These are phyloP conservation scores for Cordyceps farinosa DNA, from an alignment of 2,329 filamentous ascomycete genomes.

Conservation along the genomic window DNA sequence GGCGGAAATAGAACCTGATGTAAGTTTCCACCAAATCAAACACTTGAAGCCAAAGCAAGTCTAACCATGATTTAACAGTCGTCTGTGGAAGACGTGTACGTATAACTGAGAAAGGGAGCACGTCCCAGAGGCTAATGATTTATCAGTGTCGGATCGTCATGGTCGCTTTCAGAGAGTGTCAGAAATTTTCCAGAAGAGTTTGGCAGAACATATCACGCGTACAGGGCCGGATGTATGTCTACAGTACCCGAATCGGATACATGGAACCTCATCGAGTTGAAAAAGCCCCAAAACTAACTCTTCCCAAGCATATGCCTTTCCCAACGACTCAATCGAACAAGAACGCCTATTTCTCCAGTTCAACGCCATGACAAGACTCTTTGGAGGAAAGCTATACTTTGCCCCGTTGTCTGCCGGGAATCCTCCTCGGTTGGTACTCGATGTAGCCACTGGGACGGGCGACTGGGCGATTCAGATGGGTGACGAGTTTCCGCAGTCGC, in stretches of 20 bases:
- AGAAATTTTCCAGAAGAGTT: slow-evolving; percentile 40
- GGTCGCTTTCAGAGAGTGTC: slow-evolving; percentile 41
- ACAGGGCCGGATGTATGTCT: slow-evolving; percentile 43
- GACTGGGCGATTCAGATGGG: slow-evolving; percentile 68
- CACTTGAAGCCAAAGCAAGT: background rate
- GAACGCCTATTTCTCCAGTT: slow-evolving; percentile 41
- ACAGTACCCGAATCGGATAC: background rate
- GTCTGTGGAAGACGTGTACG: slow-evolving; percentile 16
- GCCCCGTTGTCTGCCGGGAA: slow-evolving; percentile 37
- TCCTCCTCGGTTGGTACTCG: slow-evolving; percentile 37
- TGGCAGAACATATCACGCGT: slow-evolving; percentile 47
- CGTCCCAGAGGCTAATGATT: background rate
- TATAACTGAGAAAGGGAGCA: background rate
- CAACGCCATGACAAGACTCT: slow-evolving; percentile 35
- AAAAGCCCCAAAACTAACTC: background rate
- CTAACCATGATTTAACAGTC: slow-evolving; percentile 9
- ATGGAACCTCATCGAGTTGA: background rate
- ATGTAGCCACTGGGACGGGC: slow-evolving; percentile 45
- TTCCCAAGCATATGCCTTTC: slow-evolving; percentile 41
- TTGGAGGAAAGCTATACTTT: slow-evolving; percentile 40
- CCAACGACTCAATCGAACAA: slow-evolving; percentile 42
- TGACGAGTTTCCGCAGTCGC: slow-evolving; percentile 54
- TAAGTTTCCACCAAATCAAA: background rate
- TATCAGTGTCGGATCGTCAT: slow-evolving; percentile 27
- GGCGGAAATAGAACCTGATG: slow-evolving; percentile 13